These are phyloP conservation scores for Pleoardoris graminearum DNA, from an alignment of 2,329 filamentous ascomycete species.

Conservation along the genomic window DNA sequence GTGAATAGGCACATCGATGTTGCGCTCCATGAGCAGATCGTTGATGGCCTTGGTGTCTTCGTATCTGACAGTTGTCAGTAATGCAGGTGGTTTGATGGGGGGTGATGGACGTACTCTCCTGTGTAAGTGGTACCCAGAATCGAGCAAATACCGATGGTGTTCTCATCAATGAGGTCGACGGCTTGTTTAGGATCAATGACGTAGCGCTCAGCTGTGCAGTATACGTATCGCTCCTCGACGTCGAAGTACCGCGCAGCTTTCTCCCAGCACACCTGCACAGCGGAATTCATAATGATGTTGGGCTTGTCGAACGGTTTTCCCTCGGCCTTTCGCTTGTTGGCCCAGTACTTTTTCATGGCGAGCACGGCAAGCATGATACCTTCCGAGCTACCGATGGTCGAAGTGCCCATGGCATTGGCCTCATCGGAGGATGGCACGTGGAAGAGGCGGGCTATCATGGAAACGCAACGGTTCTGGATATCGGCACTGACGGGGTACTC, in stretches of 20 bases:
- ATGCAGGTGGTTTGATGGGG: not conserved
- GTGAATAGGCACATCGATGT: conserved; percentile 83
- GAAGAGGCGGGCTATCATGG: conserved; percentile 75
- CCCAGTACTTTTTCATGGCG: conserved; percentile 95
- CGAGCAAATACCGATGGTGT: conserved; percentile 86
- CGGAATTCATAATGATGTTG: conserved; percentile 94
- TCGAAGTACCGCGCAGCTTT: conserved; percentile 84
- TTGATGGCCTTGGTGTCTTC: conserved; percentile 93
- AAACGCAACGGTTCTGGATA: conserved; percentile 71
- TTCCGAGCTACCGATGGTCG: conserved; percentile 86
- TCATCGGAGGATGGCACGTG: conserved; percentile 68
- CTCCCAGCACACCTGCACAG: conserved; percentile 97
- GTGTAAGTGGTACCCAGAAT: conserved; percentile 95
- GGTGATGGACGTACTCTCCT: conserved; percentile 60
- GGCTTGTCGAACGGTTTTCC: conserved; percentile 80
- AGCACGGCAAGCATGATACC: conserved; percentile 75
- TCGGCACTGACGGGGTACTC: conserved; percentile 56
- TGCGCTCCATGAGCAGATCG: conserved; percentile 74
- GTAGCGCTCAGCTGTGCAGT: conserved; percentile 63
- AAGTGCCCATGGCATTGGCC: conserved; percentile 77
- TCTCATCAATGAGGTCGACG: conserved; percentile 66
- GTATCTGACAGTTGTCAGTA: conserved; percentile 53
- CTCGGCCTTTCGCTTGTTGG: conserved; percentile 78
- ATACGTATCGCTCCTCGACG: conserved; percentile 82
- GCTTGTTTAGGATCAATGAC: conserved; percentile 67